A percentile compares a stretch with the other conserved stretches of the same genome.
phyloP scores from a whole-genome alignment of 306 rosid genomes.

The Acacia confusa region DNA sequence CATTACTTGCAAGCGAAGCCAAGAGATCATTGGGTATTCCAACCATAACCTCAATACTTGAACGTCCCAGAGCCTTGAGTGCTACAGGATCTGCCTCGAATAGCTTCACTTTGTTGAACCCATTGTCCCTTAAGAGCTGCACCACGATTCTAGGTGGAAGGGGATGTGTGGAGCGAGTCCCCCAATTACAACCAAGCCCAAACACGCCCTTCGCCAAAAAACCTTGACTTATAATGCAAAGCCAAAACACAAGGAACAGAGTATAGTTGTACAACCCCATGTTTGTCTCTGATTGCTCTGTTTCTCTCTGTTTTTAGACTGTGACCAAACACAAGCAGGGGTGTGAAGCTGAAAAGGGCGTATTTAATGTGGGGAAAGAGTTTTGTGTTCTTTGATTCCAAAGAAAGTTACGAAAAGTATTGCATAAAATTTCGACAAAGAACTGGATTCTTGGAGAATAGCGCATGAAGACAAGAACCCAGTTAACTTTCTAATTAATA shows the following conservation, averaged over 20 bases:
- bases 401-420: conserved; percentile 72
- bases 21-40: conserved; percentile 88
- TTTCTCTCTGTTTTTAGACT: not conserved
- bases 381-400: conserved; percentile 39
- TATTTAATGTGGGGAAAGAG: not conserved
- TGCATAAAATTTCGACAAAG: conserved; percentile 46
- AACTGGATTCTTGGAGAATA: conserved; percentile 51
- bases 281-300: conserved; percentile 11
- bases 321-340: not conserved
- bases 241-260: conserved; percentile 33
- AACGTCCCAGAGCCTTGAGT: conserved; percentile 70
- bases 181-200: conserved; percentile 88
- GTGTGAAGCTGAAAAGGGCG: conserved; percentile 32
- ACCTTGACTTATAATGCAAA: conserved; percentile 49
- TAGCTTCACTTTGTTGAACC: conserved; percentile 78
- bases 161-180: conserved; percentile 71
- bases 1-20: conserved; percentile 61
- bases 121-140: conserved; percentile 78
- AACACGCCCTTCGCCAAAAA: conserved; percentile 33
- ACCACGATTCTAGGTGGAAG: conserved; percentile 64
- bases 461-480: conserved; percentile 30
- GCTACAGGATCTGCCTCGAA: conserved; percentile 88
- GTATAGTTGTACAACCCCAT: conserved; percentile 49
- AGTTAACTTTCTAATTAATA: not conserved
- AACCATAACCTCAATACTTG: conserved; percentile 83